These are phyloP conservation scores for Trametes villosa DNA, from an alignment of 768 basidiomycete species.

Conservation along the genomic window DNA sequence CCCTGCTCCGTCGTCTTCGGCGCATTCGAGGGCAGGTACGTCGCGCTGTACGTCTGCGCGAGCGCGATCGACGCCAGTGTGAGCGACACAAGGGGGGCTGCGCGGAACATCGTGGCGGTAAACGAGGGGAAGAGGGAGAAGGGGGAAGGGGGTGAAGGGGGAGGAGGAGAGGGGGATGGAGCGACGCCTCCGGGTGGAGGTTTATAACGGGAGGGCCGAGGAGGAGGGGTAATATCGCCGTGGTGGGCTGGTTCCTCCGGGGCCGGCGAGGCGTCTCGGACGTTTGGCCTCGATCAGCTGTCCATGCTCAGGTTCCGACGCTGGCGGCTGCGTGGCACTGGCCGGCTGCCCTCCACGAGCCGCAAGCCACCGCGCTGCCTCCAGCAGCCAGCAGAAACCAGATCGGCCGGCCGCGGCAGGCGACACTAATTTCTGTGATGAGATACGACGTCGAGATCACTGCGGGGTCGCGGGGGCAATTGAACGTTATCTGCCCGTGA, in stretches of 20 bases:
- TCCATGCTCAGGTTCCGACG: background rate
- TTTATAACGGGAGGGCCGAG: background rate
- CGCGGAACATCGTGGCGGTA: conserved; percentile 9
- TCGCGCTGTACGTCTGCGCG: conserved; percentile 47
- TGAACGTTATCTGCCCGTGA: too few species aligned
- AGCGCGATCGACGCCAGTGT: conserved; percentile 23
- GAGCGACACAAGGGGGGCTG: conserved; percentile 18
- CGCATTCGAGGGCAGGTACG: conserved; percentile 53
- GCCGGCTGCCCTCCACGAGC: too few species aligned
- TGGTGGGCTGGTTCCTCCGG: conserved; percentile 6
- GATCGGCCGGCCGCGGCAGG: too few species aligned
- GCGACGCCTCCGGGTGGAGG: background rate
- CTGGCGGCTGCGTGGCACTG: too few species aligned
- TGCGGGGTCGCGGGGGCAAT: too few species aligned
- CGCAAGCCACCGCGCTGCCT: too few species aligned
- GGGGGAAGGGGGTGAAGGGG: background rate
- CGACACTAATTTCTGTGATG: too few species aligned
- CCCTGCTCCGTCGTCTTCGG: conserved; percentile 57
- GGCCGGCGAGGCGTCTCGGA: background rate
- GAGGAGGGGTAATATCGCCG: conserved; percentile 14
- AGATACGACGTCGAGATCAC: too few species aligned
- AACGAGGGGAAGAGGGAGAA: background rate
- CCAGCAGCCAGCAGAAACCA: too few species aligned
- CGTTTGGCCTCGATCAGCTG: conserved; percentile 5
- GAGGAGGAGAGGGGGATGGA: background rate